Base-by-base conservation (phyloP, 352 stramenopile genomes). In the Pilasporangium apinafurcum region DNA sequence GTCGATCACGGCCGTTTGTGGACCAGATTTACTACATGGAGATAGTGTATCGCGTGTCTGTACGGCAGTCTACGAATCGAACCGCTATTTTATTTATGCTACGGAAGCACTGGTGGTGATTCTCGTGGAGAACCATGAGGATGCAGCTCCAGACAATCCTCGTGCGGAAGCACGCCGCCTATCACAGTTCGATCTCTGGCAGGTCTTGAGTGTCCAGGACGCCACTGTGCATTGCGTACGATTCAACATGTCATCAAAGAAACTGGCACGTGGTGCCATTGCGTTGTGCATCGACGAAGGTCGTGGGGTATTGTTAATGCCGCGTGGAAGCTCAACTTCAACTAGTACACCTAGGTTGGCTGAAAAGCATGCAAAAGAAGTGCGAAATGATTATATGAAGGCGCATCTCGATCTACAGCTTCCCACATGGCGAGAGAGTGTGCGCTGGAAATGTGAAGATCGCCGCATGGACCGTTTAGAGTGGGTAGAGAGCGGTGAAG, bases 361-460 rank as follows among this genome's bases (percentile, higher is more conserved):
- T 30, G 13, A 27, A 7, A 13, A 10, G 2, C 5, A 5, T 4
- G 29, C 21, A 13, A 51, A 30, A 3, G 58, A 70, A 16, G 43
- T 68, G 5, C 54, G 44, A 12, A 40, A 22, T 30, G 63, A 84
- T 35, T 86, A 88, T 29, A 63, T 64, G 13, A 84, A 83, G 47
- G 40, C 76, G 44, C 79, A 92, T 61, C 26, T 91, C n/a, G 59
- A 87, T 29, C 50, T 91, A 24, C 59, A 86, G 33, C 42, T 82
- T 35, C 74, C 76, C 13, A 68, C 62, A 21, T 92, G 79, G 79
- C 52, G 59, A 5, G 79, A 92, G 30, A 83, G 67, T 34, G 58
- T 80, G 37, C 72, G 79, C 26, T 92, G 79, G 79, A 68, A 74
- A 31, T 68, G 67, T 30, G 79, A 89, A 3, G 75, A 88, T 38